Conservation (phyloP, 2,329 filamentous ascomycete genomes). For the Elsinoe perseae region DNA sequence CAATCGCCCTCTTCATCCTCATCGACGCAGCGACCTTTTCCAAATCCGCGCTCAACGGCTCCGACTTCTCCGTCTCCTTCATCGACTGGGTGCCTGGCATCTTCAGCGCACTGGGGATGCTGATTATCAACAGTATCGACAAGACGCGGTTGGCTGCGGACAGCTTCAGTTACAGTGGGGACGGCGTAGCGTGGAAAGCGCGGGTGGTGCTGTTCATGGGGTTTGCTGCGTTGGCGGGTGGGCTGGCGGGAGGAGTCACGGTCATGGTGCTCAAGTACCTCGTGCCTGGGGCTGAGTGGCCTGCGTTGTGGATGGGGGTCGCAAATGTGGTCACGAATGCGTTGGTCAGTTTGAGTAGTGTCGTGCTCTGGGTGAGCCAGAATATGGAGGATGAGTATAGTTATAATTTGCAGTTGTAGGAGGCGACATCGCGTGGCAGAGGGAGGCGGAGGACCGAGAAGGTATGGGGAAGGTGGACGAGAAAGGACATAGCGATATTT, state of each 20-base stretch:
- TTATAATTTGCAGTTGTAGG: slow-evolving; percentile 56
- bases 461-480: neutral
- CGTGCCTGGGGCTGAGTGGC: slow-evolving; percentile 51
- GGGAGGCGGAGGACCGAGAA: neutral
- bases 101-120: slow-evolving; percentile 61
- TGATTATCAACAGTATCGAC: slow-evolving; percentile 65
- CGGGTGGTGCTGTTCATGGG: slow-evolving; percentile 60
- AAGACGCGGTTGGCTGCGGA: slow-evolving; percentile 58
- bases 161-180: slow-evolving; percentile 57
- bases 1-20: slow-evolving; percentile 61
- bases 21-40: slow-evolving; percentile 60
- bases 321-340: slow-evolving; percentile 59
- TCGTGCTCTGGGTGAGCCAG: slow-evolving; percentile 61
- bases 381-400: slow-evolving; percentile 68
- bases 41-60: slow-evolving; percentile 53
- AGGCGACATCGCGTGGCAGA: neutral
- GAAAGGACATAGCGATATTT: slow-evolving; percentile 6
- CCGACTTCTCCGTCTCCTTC: slow-evolving; percentile 55
- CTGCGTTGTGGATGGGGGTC: slow-evolving; percentile 59
- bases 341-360: slow-evolving; percentile 58
- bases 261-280: slow-evolving; percentile 63
- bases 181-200: slow-evolving; percentile 63
- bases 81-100: slow-evolving; percentile 66
- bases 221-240: slow-evolving; percentile 61
- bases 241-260: slow-evolving; percentile 58